Evolutionary conservation across 257 asterid genomes (phyloP).

Genomic region (Fraxinus excelsior): DNA sequence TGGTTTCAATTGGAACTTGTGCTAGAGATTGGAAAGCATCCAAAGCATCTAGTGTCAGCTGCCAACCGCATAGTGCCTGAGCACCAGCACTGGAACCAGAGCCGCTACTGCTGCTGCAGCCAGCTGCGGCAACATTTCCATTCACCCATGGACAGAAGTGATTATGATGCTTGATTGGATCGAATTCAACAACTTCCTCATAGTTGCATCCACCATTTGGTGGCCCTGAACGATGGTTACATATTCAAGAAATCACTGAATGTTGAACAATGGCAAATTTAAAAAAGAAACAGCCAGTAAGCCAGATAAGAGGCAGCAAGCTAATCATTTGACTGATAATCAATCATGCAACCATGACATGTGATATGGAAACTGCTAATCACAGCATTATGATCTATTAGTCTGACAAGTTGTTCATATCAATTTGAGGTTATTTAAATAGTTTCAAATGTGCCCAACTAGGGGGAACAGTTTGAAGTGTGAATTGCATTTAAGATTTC

Average conservation of each 20-base stretch:
- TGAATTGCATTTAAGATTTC: too few species aligned
- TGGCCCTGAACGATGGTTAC: slow-evolving; percentile 57
- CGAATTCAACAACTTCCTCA: slow-evolving; percentile 81
- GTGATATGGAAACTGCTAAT: slow-evolving; percentile 20
- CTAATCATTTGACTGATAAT: slow-evolving; percentile 12
- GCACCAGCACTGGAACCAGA: slow-evolving; percentile 77
- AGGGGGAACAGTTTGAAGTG: too few species aligned
- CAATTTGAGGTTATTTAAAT: too few species aligned
- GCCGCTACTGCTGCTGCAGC: slow-evolving; percentile 74
- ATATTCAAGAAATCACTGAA: slow-evolving; percentile 27
- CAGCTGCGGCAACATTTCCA: slow-evolving; percentile 99
- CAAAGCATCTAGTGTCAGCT: slow-evolving; percentile 94
- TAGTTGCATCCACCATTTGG: slow-evolving; percentile 90
- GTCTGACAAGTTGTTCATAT: too few species aligned
- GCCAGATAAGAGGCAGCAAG: slow-evolving; percentile 8
- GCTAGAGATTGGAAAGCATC: slow-evolving; percentile 89
- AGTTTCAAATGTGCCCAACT: too few species aligned
- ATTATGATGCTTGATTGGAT: slow-evolving; percentile 93
- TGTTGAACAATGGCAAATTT: slow-evolving; percentile 2
- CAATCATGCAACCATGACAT: slow-evolving; percentile 11
- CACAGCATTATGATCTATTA: slow-evolving; percentile 2
- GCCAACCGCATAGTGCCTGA: slow-evolving; percentile 94
- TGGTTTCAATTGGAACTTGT: slow-evolving; percentile 79
- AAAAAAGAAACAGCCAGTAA: background rate
- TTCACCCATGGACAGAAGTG: slow-evolving; percentile 98